These are phyloP conservation scores for Leccinellum albellum DNA, from an alignment of 768 basidiomycete genomes.

Conservation along the genomic window DNA sequence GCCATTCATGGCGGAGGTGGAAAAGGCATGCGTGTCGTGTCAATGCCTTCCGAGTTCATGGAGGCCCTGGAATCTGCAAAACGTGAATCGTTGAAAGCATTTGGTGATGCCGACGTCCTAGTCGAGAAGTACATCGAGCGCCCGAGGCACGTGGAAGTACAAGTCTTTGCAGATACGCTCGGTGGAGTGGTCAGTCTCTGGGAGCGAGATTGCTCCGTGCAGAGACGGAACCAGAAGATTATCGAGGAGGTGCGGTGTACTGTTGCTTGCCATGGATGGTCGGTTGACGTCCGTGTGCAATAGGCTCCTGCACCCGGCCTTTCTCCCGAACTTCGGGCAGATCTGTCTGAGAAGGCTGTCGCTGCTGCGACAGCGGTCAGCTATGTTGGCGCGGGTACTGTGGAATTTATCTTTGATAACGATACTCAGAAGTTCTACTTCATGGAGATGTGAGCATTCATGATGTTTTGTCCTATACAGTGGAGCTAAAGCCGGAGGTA, in stretches of 20 bases:
- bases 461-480: not conserved
- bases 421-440: slow-evolving; percentile 85
- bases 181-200: slow-evolving; percentile 91
- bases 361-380: slow-evolving; percentile 90
- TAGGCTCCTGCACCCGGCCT: slow-evolving; percentile 91
- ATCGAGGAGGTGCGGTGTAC: slow-evolving; percentile 68
- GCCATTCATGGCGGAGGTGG: slow-evolving; percentile 96
- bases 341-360: slow-evolving; percentile 82
- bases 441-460: slow-evolving; percentile 79
- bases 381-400: slow-evolving; percentile 89
- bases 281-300: not conserved
- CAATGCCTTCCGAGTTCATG: slow-evolving; percentile 62
- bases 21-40: slow-evolving; percentile 89
- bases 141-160: slow-evolving; percentile 91
- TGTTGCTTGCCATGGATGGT: not conserved
- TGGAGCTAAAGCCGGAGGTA: slow-evolving; percentile 23
- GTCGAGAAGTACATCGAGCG: slow-evolving; percentile 86
- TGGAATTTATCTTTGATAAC: slow-evolving; percentile 97
- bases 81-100: slow-evolving; percentile 83
- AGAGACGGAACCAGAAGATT: slow-evolving; percentile 91
- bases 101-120: slow-evolving; percentile 82
- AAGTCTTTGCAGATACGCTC: slow-evolving; percentile 82
- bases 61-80: slow-evolving; percentile 85
- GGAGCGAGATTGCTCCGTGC: slow-evolving; percentile 93
- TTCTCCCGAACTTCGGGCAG: slow-evolving; percentile 69